Evolutionary conservation across 225 moss, liverwort and hornwort genomes (phyloP).

Genomic region (Neckera pumila): DNA sequence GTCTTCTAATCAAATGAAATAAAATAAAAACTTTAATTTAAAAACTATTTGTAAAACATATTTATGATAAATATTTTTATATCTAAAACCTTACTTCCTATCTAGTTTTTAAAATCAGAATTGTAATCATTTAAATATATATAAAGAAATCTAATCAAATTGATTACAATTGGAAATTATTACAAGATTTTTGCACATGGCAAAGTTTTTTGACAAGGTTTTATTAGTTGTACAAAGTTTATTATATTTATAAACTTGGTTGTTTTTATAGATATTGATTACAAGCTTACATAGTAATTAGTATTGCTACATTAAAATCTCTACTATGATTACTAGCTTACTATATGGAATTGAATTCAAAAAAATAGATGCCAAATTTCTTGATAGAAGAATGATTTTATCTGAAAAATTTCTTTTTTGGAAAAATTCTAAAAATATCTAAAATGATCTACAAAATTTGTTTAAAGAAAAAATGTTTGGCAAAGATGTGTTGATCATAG

Average conservation of each 20-base stretch:
- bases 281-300: background rate
- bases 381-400: background rate
- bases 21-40: background rate
- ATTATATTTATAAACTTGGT: rapidly evolving
- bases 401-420: background rate
- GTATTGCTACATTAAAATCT: background rate
- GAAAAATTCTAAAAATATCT: background rate
- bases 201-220: background rate
- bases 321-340: rapidly evolving
- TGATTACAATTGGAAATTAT: too few relatives aligned
- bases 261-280: background rate
- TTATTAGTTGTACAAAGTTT: too few relatives aligned
- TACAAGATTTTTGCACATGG: background rate
- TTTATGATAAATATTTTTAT: too few relatives aligned
- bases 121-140: too few relatives aligned
- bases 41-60: too few relatives aligned
- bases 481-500: rapidly evolving
- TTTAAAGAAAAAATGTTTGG: background rate
- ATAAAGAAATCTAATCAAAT: too few relatives aligned
- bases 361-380: background rate
- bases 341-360: background rate
- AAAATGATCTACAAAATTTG: background rate
- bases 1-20: background rate
- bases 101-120: too few relatives aligned
- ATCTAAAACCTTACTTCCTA: background rate